These are phyloP conservation scores for Blepharisma undulans DNA, from an alignment of 169 alveolate species.

Conservation along the genomic window DNA sequence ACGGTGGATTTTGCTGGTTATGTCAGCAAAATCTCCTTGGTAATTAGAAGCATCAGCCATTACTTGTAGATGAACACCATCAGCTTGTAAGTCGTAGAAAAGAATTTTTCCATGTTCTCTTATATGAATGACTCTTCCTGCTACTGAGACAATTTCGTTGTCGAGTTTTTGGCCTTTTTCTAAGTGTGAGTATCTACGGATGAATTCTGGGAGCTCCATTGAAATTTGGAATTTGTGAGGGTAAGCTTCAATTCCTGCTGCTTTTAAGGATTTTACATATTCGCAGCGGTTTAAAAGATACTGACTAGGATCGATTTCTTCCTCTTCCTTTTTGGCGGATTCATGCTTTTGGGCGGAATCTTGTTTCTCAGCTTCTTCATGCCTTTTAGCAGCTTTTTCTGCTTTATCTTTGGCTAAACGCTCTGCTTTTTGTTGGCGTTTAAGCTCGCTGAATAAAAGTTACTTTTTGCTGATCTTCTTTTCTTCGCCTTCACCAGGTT, in stretches of 20 bases:
- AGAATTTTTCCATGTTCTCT: slow-evolving; percentile 91
- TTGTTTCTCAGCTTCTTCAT: background rate
- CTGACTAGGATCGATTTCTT: slow-evolving; percentile 68
- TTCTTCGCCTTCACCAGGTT: background rate
- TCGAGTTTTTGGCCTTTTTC: slow-evolving; percentile 88
- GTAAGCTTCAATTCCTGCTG: slow-evolving; percentile 77
- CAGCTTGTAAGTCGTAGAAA: slow-evolving; percentile 90
- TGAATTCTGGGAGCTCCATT: slow-evolving; percentile 86
- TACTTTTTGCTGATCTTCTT: slow-evolving; percentile 35
- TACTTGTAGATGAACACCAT: slow-evolving; percentile 88
- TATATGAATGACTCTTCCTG: slow-evolving; percentile 92
- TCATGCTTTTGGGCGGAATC: background rate
- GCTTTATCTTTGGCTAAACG: slow-evolving; percentile 12
- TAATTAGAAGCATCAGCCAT: slow-evolving; percentile 76
- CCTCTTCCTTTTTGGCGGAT: slow-evolving; percentile 53
- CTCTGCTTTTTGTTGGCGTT: slow-evolving; percentile 35
- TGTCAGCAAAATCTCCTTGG: slow-evolving; percentile 73
- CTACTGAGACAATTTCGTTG: slow-evolving; percentile 76
- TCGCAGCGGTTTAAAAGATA: slow-evolving; percentile 61
- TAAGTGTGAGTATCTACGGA: slow-evolving; percentile 82
- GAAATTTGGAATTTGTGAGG: slow-evolving; percentile 92
- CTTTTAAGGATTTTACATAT: slow-evolving; percentile 52
- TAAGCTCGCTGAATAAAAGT: slow-evolving; percentile 26
- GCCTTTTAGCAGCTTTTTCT: background rate
- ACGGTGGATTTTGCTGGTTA: slow-evolving; percentile 75